Percentiles rank a stretch among this genome's conserved stretches.
phyloP scores from a whole-genome alignment of 345 rosid genomes.

The Brassica cretica region DNA sequence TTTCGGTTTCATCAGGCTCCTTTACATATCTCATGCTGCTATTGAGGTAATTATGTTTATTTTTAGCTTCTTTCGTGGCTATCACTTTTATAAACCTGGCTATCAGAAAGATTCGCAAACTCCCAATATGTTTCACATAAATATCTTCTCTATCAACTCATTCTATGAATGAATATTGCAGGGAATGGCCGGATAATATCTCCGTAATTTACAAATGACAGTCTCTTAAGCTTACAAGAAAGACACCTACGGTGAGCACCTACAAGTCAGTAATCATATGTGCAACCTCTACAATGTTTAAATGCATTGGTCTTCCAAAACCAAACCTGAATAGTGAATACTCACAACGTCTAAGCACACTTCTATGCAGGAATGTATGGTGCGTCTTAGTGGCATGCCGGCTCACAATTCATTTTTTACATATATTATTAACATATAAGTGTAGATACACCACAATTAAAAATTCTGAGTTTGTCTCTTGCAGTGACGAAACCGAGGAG shows the following conservation, averaged over 20 bases:
- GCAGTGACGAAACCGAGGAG: conserved; percentile 68
- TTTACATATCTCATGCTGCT: conserved; percentile 79
- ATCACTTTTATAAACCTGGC: not conserved
- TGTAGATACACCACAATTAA: not conserved
- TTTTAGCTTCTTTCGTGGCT: not conserved
- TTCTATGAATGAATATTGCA: conserved; percentile 23
- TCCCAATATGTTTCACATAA: not conserved
- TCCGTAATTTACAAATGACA: conserved; percentile 90
- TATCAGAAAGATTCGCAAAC: not conserved
- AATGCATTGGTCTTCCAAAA: not conserved
- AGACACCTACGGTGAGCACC: conserved; percentile 96
- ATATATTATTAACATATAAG: not conserved
- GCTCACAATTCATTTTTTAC: not conserved
- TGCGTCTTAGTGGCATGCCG: not conserved
- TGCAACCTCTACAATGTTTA: not conserved
- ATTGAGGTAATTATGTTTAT: conserved; percentile 62
- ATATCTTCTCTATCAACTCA: not conserved
- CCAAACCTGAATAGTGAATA: not conserved
- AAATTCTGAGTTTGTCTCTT: conserved; percentile 17
- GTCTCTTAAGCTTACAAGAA: conserved; percentile 76
- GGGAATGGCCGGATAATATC: conserved; percentile 98
- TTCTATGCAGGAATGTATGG: not conserved
- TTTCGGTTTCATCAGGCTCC: conserved; percentile 93
- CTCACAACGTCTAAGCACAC: not conserved
- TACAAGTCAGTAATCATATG: conserved; percentile 6